phyloP scores from a whole-genome alignment of 257 asterid genomes.

The Scutellaria minor region DNA sequence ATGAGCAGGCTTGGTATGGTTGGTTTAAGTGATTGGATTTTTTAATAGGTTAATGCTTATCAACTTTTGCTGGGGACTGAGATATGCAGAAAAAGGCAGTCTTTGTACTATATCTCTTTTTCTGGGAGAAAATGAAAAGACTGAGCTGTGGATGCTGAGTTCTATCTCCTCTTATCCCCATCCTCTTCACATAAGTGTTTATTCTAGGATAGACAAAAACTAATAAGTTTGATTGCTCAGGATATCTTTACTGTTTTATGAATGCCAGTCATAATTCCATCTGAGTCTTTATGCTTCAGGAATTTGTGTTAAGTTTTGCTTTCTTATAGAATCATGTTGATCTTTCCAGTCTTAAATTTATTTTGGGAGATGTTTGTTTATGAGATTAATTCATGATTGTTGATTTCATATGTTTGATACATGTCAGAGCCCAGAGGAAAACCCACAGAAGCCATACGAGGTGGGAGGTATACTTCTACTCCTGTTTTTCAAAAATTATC shows the following conservation, averaged over 20 bases:
- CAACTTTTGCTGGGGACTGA: background rate
- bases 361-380: background rate
- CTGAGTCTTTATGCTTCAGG: background rate
- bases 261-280: background rate
- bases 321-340: constrained; percentile 6
- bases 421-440: constrained; percentile 79
- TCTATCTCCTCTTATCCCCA: constrained; percentile 1
- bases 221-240: background rate
- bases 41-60: constrained; percentile 6
- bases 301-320: background rate
- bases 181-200: background rate
- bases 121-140: background rate
- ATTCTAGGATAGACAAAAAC: constrained; percentile 10
- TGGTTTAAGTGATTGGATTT: background rate
- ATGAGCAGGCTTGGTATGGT: background rate
- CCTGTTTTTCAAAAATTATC: constrained; percentile 8
- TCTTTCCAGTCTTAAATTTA: constrained; percentile 11
- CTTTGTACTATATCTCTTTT: constrained; percentile 4
- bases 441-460: constrained; percentile 95
- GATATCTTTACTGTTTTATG: background rate
- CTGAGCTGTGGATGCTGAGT: constrained; percentile 11
- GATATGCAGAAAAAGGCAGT: background rate
- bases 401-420: constrained; percentile 27
- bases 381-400: background rate
- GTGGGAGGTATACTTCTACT: constrained; percentile 79